Conservation (phyloP, 805 yeast genomes). For the Candida chilensis region DNA sequence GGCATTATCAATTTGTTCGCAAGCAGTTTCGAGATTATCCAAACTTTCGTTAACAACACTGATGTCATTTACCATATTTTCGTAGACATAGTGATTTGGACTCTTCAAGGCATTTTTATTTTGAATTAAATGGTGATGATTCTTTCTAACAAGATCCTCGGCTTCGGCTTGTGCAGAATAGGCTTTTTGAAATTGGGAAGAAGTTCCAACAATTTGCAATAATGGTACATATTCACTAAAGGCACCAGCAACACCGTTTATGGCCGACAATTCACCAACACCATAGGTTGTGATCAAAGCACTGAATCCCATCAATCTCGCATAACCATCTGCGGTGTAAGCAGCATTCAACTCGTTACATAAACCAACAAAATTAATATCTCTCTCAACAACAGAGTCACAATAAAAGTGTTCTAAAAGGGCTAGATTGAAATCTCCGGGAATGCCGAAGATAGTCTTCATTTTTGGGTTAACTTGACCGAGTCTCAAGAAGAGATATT, state of each 20-base stretch:
- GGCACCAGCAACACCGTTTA: conserved; percentile 40
- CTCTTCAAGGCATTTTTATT: conserved; percentile 14
- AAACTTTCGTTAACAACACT: conserved; percentile 19
- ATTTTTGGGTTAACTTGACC: conserved; percentile 22
- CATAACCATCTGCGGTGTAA: conserved; percentile 41
- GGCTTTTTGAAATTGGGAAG: too few relatives aligned
- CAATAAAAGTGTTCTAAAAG: conserved; percentile 24
- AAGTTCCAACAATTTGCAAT: conserved; percentile 42
- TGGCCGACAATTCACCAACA: conserved; percentile 42
- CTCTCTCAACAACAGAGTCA: conserved; percentile 12
- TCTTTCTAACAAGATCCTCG: too few relatives aligned
- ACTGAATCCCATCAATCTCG: conserved; percentile 22
- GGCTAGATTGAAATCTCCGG: conserved; percentile 28
- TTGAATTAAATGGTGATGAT: conserved; percentile 27
- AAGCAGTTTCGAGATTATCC: conserved; percentile 7
- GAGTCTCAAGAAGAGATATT: conserved; percentile 24
- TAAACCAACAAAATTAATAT: conserved; percentile 26
- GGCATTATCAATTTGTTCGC: conserved; percentile 20
- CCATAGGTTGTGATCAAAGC: conserved; percentile 39
- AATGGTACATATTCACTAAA: conserved; percentile 37
- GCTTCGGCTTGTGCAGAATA: too few relatives aligned
- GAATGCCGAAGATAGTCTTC: conserved; percentile 25
- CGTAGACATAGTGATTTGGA: conserved; percentile 23
- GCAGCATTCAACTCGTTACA: conserved; percentile 46
- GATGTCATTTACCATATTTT: conserved; percentile 12